Conservation (phyloP, 495 filamentous ascomycete species). For the Xylaria palmicola region DNA sequence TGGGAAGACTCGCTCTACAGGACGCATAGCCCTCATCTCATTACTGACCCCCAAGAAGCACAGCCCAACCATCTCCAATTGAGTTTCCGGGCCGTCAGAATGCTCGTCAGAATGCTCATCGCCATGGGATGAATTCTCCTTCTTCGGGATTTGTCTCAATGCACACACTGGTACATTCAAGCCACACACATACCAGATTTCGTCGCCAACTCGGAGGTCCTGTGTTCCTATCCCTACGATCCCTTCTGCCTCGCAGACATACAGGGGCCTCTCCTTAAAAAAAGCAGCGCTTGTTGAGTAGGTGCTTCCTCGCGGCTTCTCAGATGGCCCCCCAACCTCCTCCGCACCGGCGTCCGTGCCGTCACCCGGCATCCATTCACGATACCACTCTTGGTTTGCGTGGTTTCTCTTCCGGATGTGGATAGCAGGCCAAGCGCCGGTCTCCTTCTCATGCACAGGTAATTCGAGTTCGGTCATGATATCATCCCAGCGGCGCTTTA, state of each 20-base stretch:
- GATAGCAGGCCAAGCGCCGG: not conserved
- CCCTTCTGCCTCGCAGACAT: not conserved
- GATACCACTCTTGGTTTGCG: not conserved
- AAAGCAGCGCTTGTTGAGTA: not conserved
- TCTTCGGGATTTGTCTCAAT: not conserved
- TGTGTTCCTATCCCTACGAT: not conserved
- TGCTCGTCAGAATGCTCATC: not conserved
- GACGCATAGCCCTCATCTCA: not conserved
- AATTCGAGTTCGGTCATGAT: not conserved
- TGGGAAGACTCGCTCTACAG: not conserved
- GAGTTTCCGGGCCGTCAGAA: too few species aligned
- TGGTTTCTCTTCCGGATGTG: constrained; percentile 1
- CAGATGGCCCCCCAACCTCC: not conserved
- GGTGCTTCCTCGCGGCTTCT: not conserved
- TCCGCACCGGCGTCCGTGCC: not conserved
- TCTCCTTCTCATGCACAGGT: not conserved
- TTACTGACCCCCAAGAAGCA: constrained; percentile 1
- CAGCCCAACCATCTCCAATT: not conserved
- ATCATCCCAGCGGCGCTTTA: not conserved
- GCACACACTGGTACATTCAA: constrained; percentile 1
- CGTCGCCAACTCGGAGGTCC: not conserved
- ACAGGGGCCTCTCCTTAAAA: not conserved
- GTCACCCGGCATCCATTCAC: not conserved
- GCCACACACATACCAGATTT: not conserved
- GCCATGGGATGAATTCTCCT: not conserved